A percentile compares a stretch with the other conserved stretches of the same genome.
These are phyloP conservation scores for Mesostigma viride DNA, from an alignment of 139 green algal species.

Conservation along the genomic window DNA sequence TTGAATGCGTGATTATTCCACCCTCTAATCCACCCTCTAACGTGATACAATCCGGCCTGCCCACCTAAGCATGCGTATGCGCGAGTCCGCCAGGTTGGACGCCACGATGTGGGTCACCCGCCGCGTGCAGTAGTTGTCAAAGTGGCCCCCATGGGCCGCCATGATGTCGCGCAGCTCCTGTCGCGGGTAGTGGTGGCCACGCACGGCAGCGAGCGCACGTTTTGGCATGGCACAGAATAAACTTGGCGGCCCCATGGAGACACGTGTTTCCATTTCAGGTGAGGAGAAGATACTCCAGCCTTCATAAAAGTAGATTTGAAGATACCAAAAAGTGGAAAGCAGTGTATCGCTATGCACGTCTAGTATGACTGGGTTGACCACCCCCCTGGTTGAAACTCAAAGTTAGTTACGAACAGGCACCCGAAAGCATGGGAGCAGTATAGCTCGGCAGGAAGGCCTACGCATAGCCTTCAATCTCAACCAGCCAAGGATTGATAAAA, in stretches of 20 bases:
- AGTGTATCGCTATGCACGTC: not conserved
- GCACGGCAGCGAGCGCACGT: no score
- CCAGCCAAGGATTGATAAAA: no score
- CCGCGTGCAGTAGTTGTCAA: constrained; percentile 54
- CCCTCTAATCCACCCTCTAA: no score
- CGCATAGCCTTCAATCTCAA: no score
- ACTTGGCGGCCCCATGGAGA: not conserved
- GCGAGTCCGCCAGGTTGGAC: constrained; percentile 75
- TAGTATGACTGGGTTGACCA: not conserved
- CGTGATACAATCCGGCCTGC: no score
- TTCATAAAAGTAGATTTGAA: not conserved
- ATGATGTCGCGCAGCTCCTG: constrained; percentile 84
- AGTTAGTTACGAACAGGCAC: no score
- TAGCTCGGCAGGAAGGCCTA: no score
- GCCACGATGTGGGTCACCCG: constrained; percentile 87
- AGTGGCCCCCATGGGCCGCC: constrained; percentile 71
- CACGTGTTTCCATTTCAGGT: not conserved
- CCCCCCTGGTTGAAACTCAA: no score
- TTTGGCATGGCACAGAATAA: constrained; percentile 4
- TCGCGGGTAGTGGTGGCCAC: no score
- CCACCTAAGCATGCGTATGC: constrained; percentile 58
- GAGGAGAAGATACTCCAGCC: not conserved
- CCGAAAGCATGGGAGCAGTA: no score
- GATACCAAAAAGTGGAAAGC: not conserved
- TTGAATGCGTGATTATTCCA: no score